Conservation (phyloP, 371 early-diverging fungal species). For the Syncephalastrum contaminatum region DNA sequence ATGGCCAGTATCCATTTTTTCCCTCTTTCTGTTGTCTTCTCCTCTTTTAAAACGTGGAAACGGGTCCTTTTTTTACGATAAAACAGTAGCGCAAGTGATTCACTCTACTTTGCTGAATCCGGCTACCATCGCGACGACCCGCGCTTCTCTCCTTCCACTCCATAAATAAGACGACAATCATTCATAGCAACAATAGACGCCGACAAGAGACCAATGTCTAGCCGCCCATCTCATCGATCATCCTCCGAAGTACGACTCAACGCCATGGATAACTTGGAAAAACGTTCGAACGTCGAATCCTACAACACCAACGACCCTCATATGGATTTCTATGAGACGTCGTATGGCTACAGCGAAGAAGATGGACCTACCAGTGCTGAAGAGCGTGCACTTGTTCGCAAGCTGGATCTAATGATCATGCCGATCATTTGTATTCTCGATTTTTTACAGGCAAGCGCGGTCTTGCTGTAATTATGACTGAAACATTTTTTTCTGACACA, state of each 20-base stretch:
- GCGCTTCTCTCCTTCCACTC: too few species aligned
- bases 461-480: not conserved
- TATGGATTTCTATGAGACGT: conserved; percentile 7
- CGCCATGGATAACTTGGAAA: conserved; percentile 11
- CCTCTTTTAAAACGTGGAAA: not conserved
- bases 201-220: too few species aligned
- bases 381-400: conserved; percentile 33
- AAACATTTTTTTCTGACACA: conserved; percentile 2
- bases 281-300: not conserved
- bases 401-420: conserved; percentile 33
- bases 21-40: conserved; percentile 6
- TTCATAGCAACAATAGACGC: not conserved
- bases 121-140: too few species aligned
- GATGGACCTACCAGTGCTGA: conserved; percentile 13
- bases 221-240: conserved; percentile 1
- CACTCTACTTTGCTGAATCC: too few species aligned
- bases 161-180: not conserved
- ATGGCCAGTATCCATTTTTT: too few species aligned
- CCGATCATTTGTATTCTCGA: conserved; percentile 38
- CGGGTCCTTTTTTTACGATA: not conserved
- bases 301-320: too few species aligned
- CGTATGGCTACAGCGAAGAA: conserved; percentile 11
- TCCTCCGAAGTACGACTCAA: conserved; percentile 14
- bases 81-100: too few species aligned
- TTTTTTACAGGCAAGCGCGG: conserved; percentile 35